Evolutionary conservation across 2,329 filamentous ascomycete species (phyloP).

Genomic region (Bisporella sp.): DNA sequence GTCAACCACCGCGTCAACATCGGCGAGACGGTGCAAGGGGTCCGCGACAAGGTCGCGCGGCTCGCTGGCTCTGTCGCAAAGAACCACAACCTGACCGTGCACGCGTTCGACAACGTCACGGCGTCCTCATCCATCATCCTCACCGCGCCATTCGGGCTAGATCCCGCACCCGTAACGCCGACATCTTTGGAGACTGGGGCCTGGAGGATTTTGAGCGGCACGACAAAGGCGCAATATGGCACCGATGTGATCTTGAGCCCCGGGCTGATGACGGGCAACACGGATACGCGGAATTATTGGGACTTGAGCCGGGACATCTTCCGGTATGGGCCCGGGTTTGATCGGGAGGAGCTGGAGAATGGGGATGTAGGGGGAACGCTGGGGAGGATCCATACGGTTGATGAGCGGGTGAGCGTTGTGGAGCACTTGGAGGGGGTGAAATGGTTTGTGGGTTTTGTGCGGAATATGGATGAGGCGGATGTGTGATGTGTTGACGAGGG

Average conservation of each 20-base stretch:
- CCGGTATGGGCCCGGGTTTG: slow-evolving; percentile 13
- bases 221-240: slow-evolving; percentile 14
- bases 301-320: slow-evolving; percentile 32
- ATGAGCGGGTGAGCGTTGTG: background rate
- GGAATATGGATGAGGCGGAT: background rate
- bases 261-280: slow-evolving; percentile 19
- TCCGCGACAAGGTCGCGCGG: slow-evolving; percentile 33
- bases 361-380: background rate
- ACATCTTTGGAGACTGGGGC: slow-evolving; percentile 23
- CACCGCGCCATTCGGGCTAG: slow-evolving; percentile 19
- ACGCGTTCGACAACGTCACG: slow-evolving; percentile 31
- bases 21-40: slow-evolving; percentile 3
- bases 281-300: slow-evolving; percentile 23
- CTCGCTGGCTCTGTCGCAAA: slow-evolving; percentile 34
- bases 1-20: slow-evolving; percentile 46
- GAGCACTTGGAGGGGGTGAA: background rate
- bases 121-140: slow-evolving; percentile 27
- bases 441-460: background rate
- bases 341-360: background rate
- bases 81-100: slow-evolving; percentile 19
- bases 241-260: slow-evolving; percentile 16
- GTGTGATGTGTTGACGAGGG: background rate
- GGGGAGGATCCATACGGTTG: background rate
- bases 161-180: slow-evolving; percentile 25
- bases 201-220: slow-evolving; percentile 13